phyloP scores from a whole-genome alignment of 2,329 filamentous ascomycete species.

The Colletotrichum lentis region DNA sequence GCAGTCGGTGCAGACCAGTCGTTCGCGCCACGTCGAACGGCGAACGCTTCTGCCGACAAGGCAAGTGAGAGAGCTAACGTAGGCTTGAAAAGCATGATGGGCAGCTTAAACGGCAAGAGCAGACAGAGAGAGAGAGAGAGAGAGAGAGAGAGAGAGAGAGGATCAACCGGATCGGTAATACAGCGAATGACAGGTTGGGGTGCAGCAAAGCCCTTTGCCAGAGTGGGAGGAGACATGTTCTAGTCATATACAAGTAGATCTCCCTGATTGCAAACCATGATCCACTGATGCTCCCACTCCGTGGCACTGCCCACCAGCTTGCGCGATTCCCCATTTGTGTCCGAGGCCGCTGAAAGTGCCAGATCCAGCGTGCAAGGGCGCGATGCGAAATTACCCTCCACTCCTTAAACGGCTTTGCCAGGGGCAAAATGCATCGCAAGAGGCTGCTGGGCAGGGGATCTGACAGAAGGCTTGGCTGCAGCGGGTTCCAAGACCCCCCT shows the following conservation, averaged over 20 bases:
- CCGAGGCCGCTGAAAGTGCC: constrained; percentile 14
- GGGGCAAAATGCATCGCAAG: neutral
- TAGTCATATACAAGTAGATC: neutral
- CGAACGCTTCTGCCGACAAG: constrained; percentile 28
- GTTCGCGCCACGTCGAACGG: constrained; percentile 13
- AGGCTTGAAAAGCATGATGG: constrained; percentile 24
- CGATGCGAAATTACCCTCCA: constrained; percentile 19
- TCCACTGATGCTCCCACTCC: constrained; percentile 10
- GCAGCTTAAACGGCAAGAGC: neutral
- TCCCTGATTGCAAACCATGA: neutral
- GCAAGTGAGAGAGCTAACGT: constrained; percentile 12
- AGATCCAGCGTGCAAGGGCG: constrained; percentile 15
- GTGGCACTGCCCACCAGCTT: constrained; percentile 10
- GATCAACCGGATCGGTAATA: neutral
- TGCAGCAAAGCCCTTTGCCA: no score
- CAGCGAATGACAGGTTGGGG: neutral
- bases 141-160: neutral
- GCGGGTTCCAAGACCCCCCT: constrained; percentile 8
- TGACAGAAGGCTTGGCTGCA: constrained; percentile 2
- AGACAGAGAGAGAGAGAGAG: neutral
- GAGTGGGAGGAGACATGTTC: neutral
- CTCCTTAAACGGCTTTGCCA: constrained; percentile 8
- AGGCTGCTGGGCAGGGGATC: constrained; percentile 23
- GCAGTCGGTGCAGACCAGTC: constrained; percentile 32
- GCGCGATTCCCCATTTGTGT: constrained; percentile 24